Base-by-base conservation (phyloP, 352 stramenopile species). In the Pythium chondricola region DNA sequence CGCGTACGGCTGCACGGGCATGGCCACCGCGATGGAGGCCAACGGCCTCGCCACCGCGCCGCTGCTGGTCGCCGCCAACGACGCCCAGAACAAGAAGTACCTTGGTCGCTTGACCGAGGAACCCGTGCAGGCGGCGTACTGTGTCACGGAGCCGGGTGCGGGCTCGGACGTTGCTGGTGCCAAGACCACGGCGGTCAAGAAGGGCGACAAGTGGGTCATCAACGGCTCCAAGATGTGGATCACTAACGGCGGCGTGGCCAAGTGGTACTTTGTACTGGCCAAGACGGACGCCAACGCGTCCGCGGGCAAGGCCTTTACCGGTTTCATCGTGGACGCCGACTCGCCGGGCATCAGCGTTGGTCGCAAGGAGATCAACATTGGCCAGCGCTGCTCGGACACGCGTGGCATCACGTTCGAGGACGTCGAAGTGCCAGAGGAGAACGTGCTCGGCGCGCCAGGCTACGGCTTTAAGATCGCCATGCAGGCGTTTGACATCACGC, bases 211-310 rank as follows among this genome's bases (percentile, higher is more conserved):
- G 58, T 97, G 87, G 77, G 71, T 96, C 27, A 63, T 97, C 38
- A 97, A 97, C 65, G 89, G 89, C 44, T 87, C 69, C 47, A 97
- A 97, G 69, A 92, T 95, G 78, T 97, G 85, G 84, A 97, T 97
- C 67, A 97, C 88, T 24, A 97, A 97, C 65, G 88, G 85, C 36
- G 70, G 78, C 36, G 83, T 95, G 29, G 88, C 88, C 55, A 91
- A 95, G 55, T 95, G 82, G 77, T 96, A 74, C 69, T 94, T 96
- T 38, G 86, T 97, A 43, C 61, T 96, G 17, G 88, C 88, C 56
- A 96, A 96, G 69, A 95, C 88, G 14, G 80, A 97, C 60, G 25
- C 79, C 18, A 70, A 29, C 1, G 77, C 83, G 4, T 82, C 71
- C 18, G 81, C 81, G 24, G 84, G 83, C 35, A 62, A 64, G 55